Evolutionary conservation across 768 basidiomycete species (phyloP), one percentile per base, ranked within the genome.

Genomic region (Lactifluus piperatus): DNA sequence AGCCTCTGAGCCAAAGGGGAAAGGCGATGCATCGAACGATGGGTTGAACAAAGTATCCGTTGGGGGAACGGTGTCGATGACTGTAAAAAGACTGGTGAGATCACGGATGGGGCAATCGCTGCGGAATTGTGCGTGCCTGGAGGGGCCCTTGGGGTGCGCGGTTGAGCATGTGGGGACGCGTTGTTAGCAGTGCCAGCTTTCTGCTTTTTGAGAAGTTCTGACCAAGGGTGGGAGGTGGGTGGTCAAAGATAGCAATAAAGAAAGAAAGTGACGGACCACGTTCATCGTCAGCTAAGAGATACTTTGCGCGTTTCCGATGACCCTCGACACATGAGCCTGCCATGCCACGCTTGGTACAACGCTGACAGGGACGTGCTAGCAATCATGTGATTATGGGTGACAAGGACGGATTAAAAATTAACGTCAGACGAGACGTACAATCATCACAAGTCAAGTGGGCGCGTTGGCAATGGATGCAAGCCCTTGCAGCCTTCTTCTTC

Each of bases 381-480:
- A 67, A 50, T 56, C 51, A 55, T 39, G 50, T 54, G 34, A 53
- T 49, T 47, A 66, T 67, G 34, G 8, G 43, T 14, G 62, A 30
- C 56, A 27, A 41, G 24, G 49, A 56, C 13, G 52, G 36, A 7
- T 27, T 16, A 27, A 52, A 54, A 57, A 57, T 18, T 32, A 27
- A 50, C 18, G 43, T 43, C 24, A 36, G 24, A 34, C 24, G 14
- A 66, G 37, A 82, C 90, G 70, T 68, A 97, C 95, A 84, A 69
- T 97, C 95, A 71, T 98, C 94, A 71, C 95, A 98, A n/a, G 95
- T 98, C 65, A 98, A 76, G 72, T 98, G 95, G 2, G 94, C 93
- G 71, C 93, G 95, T 74, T 97, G 94, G 71, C 95, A 98, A 66
- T 92, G 90, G 62, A 90, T 86, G 70, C 95, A 98, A 49, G 95